A percentile compares a stretch with the other conserved stretches of the same genome.
Evolutionary conservation across 2,329 filamentous ascomycete species (phyloP).

Genomic region (Trichoderma polysporum): DNA sequence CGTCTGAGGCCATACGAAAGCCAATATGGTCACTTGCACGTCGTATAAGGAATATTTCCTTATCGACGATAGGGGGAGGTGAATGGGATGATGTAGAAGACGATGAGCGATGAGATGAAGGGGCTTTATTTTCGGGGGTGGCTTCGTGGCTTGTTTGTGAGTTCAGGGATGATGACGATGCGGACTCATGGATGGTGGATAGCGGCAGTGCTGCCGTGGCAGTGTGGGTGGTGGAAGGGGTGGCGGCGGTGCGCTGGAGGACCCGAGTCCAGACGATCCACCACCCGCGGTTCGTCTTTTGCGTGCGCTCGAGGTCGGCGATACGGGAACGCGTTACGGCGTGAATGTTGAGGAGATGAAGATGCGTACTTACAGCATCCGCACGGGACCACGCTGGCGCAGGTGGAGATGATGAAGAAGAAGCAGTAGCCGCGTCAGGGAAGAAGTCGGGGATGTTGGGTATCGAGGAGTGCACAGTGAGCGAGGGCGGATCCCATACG

Average conservation of each 20-base stretch:
- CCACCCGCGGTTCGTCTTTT: conserved; percentile 66
- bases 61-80: conserved; percentile 35
- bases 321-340: conserved; percentile 41
- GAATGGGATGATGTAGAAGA: background rate
- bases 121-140: background rate
- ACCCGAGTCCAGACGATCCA: conserved; percentile 68
- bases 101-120: background rate
- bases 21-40: conserved; percentile 57
- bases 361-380: conserved; percentile 65
- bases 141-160: background rate
- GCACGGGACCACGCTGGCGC: conserved; percentile 53
- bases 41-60: conserved; percentile 63
- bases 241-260: conserved; percentile 37
- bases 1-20: conserved; percentile 38
- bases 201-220: conserved; percentile 23
- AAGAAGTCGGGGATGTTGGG: conserved; percentile 61
- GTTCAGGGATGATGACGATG: conserved; percentile 22
- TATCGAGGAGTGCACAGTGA: conserved; percentile 62
- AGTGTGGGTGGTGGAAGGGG: conserved; percentile 6
- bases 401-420: background rate
- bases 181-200: conserved; percentile 30
- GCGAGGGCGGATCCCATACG: conserved; percentile 57
- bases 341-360: conserved; percentile 61
- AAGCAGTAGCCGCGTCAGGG: conserved; percentile 5
- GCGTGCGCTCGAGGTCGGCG: conserved; percentile 58